Evolutionary conservation across 441 rosid species (phyloP).

Genomic region (Erodium texanum): DNA sequence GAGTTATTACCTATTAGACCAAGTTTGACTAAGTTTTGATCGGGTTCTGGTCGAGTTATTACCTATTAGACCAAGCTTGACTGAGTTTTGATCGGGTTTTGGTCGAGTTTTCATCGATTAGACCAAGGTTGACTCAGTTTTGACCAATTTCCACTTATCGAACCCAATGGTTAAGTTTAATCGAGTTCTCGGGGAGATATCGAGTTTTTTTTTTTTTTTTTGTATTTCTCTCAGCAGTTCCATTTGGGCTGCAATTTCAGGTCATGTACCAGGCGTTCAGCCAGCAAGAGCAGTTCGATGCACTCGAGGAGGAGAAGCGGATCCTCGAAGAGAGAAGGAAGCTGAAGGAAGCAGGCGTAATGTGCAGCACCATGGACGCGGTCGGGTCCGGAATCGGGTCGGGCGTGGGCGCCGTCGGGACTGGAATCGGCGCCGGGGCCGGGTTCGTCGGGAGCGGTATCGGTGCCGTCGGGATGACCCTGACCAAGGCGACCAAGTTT

Average conservation of each 20-base stretch:
- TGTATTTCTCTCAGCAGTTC: too few relatives aligned
- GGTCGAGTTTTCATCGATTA: too few relatives aligned
- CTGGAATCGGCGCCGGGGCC: slow-evolving; percentile 54
- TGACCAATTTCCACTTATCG: too few relatives aligned
- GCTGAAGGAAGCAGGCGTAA: slow-evolving; percentile 84
- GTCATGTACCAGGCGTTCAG: slow-evolving; percentile 61
- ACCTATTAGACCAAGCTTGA: too few relatives aligned
- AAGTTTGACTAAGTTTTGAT: too few relatives aligned
- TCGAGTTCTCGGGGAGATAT: too few relatives aligned
- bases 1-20: too few relatives aligned
- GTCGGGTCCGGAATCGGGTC: slow-evolving; percentile 46
- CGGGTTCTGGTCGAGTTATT: too few relatives aligned
- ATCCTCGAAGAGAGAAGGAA: slow-evolving; percentile 71
- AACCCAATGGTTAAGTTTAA: too few relatives aligned
- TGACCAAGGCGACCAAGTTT: slow-evolving; percentile 80
- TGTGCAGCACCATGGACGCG: slow-evolving; percentile 84
- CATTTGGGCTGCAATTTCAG: slow-evolving; percentile 27
- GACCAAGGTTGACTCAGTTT: too few relatives aligned
- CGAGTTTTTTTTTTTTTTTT: too few relatives aligned
- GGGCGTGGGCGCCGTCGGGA: slow-evolving; percentile 29
- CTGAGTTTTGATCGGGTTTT: too few relatives aligned
- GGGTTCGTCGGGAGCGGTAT: slow-evolving; percentile 55
- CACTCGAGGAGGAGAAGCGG: slow-evolving; percentile 80
- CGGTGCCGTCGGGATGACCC: slow-evolving; percentile 14
- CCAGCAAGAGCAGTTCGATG: slow-evolving; percentile 72